These are phyloP conservation scores for Boeremia exigua DNA, from an alignment of 2,329 filamentous ascomycete genomes.

Conservation along the genomic window DNA sequence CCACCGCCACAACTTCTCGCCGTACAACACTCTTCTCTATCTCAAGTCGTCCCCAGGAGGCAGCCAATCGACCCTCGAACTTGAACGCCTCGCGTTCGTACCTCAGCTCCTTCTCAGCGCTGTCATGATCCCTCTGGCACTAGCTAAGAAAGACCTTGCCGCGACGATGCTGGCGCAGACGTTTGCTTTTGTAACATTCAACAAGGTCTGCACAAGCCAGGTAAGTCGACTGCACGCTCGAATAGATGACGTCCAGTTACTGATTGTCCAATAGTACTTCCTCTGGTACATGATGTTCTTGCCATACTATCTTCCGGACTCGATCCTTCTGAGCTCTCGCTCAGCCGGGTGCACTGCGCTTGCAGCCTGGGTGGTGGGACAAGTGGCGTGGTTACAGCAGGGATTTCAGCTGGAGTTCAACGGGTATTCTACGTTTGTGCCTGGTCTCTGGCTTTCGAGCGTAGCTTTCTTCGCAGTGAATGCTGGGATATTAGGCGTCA, in stretches of 20 bases:
- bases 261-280: conserved; percentile 73
- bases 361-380: conserved; percentile 74
- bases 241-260: neutral
- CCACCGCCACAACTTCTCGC: conserved; percentile 97
- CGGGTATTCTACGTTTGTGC: conserved; percentile 81
- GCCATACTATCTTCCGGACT: conserved; percentile 85
- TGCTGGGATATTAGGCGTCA: conserved; percentile 82
- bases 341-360: conserved; percentile 69
- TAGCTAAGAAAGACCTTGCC: conserved; percentile 82
- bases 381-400: conserved; percentile 62
- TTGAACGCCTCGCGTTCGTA: conserved; percentile 85
- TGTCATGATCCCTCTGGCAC: conserved; percentile 73
- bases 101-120: conserved; percentile 85
- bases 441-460: conserved; percentile 79
- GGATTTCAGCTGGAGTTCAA: conserved; percentile 62
- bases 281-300: conserved; percentile 97
- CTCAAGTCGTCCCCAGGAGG: conserved; percentile 70
- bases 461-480: conserved; percentile 85
- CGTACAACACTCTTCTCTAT: conserved; percentile 92
- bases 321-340: conserved; percentile 69
- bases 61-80: conserved; percentile 44
- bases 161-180: conserved; percentile 92
- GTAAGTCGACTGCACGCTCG: conserved; percentile 56
- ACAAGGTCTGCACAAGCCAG: conserved; percentile 99
- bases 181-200: conserved; percentile 95